A percentile compares a stretch with the other conserved stretches of the same genome.
Conservation (phyloP, 139 green algal species). For the Eudorina sp. region DNA sequence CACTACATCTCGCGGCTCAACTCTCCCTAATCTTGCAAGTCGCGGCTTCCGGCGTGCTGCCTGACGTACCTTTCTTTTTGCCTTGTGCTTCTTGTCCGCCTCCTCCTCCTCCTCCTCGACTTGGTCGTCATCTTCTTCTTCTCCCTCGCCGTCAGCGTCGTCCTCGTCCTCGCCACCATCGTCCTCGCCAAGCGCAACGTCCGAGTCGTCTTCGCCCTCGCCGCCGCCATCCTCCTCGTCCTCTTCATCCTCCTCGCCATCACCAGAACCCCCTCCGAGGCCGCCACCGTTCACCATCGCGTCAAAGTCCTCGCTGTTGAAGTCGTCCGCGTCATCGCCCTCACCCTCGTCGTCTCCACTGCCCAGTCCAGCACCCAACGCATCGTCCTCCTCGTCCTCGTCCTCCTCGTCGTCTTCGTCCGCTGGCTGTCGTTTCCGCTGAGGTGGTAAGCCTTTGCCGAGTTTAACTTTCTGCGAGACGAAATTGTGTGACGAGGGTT, state of each 20-base stretch:
- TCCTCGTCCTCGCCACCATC: not conserved
- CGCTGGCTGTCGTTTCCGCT: not conserved
- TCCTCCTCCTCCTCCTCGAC: slow-evolving; percentile 29
- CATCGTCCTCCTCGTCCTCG: slow-evolving; percentile 40
- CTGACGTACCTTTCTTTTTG: slow-evolving; percentile 12
- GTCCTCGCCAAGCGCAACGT: not conserved
- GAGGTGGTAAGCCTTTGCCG: slow-evolving; percentile 18
- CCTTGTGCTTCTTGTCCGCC: not conserved
- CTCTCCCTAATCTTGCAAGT: no score
- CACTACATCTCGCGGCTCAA: no score
- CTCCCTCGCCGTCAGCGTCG: slow-evolving; percentile 24
- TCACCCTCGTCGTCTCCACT: slow-evolving; percentile 6
- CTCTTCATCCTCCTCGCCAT: not conserved
- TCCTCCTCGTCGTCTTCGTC: slow-evolving; percentile 37
- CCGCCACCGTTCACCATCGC: not conserved
- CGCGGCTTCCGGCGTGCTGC: no score
- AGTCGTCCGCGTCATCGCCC: slow-evolving; percentile 24
- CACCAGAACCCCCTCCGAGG: not conserved
- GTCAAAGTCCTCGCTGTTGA: slow-evolving; percentile 51
- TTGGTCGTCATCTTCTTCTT: not conserved
- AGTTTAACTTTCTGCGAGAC: slow-evolving; percentile 30
- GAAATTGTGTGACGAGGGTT: no score
- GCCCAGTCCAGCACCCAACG: not conserved
- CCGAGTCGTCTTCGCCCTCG: not conserved
- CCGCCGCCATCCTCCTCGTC: slow-evolving; percentile 9